Percentiles rank a stretch among this genome's conserved stretches.
Conservation (phyloP, 2,329 filamentous ascomycete genomes). For the Hymenoscyphus albidus region DNA sequence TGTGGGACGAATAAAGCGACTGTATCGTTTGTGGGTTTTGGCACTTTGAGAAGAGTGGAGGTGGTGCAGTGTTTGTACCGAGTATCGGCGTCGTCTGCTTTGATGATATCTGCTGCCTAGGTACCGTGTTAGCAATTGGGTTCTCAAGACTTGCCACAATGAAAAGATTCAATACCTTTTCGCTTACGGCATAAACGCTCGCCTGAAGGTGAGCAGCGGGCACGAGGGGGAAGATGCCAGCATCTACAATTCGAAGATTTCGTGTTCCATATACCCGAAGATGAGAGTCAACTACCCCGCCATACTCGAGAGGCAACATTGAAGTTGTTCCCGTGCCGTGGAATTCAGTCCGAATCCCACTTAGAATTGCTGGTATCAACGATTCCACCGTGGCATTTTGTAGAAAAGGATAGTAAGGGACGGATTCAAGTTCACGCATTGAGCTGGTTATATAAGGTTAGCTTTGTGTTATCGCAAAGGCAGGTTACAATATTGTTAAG, state of each 20-base stretch:
- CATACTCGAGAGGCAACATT: conserved; percentile 25
- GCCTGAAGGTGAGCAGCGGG: conserved; percentile 25
- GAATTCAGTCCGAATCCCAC: conserved; percentile 26
- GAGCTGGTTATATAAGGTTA: conserved; percentile 5
- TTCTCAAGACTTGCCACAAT: neutral
- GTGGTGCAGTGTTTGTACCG: neutral
- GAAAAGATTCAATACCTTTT: conserved; percentile 19
- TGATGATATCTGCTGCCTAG: conserved; percentile 30
- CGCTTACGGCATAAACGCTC: conserved; percentile 28
- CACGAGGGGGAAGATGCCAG: conserved; percentile 27
- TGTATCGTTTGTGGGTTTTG: conserved; percentile 13
- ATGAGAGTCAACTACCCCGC: conserved; percentile 29
- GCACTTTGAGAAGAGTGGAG: neutral
- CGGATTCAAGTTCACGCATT: conserved; percentile 23
- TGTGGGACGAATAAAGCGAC: conserved; percentile 8
- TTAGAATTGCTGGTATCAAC: conserved; percentile 21
- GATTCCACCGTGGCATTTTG: conserved; percentile 20
- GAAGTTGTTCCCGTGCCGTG: conserved; percentile 25
- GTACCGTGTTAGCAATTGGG: neutral
- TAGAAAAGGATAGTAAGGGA: conserved; percentile 26
- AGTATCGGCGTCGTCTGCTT: conserved; percentile 12
- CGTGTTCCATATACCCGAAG: conserved; percentile 30
- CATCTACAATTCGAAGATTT: conserved; percentile 29
- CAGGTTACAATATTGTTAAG: neutral
- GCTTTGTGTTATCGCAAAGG: neutral